Base-by-base conservation (phyloP, 2,329 filamentous ascomycete species). In the Didymella exigua region DNA sequence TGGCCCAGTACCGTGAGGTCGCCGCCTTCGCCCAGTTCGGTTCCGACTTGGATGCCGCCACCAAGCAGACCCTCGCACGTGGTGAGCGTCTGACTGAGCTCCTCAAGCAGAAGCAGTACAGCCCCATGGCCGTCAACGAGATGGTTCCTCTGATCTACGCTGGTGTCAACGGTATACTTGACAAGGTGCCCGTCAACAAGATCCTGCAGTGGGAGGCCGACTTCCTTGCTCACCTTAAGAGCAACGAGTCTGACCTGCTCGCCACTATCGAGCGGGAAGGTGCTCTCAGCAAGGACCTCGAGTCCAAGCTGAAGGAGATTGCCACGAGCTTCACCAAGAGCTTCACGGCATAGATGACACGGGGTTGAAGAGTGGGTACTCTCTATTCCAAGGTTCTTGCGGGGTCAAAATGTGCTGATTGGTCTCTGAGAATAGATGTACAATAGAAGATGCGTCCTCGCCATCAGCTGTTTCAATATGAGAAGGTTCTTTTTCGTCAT, bases 1-100 rank as follows among this genome's bases (percentile, higher is more conserved):
- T 99, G 90, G 95, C 95, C 75, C 95, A 99, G 85, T 99, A 99
- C 88, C 95, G 95, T 95, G 95, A 99, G 83, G 95, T 99, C 64
- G 95, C 95, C 75, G 95, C 95, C 72, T 99, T 99, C 83, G 93
- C 95, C 73, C 95, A 99, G 84, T 99, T 99, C 87, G 95, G 95
- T 89, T 99, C 95, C 77, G 95, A 99, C 86, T 85, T 99, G 71
- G 95, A 99, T 84, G 95, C 95, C 72, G 87, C 95, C 70, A 99
- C 95, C 81, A 98, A 97, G 89, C 95, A 98, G 85, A 98, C 93
- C 62, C 89, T 99, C 69, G 88, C 78, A 84, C 93, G 95, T 89
- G 95, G 95, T 90, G 93, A 98, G 86, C 93, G 95, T 85, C 88
- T 93, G 77, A 97, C 93, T 71, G 93, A 98, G 87, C 90, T 97